A percentile compares a stretch with the other conserved stretches of the same genome.
Conservation (phyloP, 805 yeast genomes). For the Hanseniaspora hatyaiensis region DNA sequence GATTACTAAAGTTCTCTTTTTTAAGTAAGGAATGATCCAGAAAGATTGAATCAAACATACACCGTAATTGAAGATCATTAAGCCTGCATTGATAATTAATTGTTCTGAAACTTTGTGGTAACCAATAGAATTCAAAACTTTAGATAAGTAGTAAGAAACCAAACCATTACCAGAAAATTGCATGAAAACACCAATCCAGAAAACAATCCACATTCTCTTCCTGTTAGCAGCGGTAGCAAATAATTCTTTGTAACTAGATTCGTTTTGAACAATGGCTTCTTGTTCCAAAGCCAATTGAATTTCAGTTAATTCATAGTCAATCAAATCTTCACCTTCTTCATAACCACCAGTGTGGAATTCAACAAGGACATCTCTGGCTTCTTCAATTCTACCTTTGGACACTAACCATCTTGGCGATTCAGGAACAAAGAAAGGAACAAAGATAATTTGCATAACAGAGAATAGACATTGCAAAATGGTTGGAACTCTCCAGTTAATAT, state of each 20-base stretch:
- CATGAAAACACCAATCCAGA: conserved; percentile 30
- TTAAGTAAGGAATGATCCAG: conserved; percentile 25
- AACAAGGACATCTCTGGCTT: conserved; percentile 34
- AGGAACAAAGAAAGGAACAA: conserved; percentile 28
- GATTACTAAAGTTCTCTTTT: conserved; percentile 30
- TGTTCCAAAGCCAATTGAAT: conserved; percentile 32
- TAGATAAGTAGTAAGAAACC: conserved; percentile 39
- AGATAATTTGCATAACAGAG: conserved; percentile 20
- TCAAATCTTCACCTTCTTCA: background rate
- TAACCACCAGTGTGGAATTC: conserved; percentile 10
- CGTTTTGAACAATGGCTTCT: conserved; percentile 29
- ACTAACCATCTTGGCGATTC: conserved; percentile 40
- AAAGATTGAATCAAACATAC: conserved; percentile 27
- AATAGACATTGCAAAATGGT: conserved; percentile 39
- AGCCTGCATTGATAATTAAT: conserved; percentile 40
- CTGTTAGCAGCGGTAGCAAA: conserved; percentile 32
- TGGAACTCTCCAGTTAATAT: conserved; percentile 42
- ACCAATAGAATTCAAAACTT: conserved; percentile 43
- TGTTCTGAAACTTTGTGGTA: conserved; percentile 37
- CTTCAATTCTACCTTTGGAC: conserved; percentile 33
- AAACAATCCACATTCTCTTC: conserved; percentile 32
- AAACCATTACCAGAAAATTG: conserved; percentile 43
- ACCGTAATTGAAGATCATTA: conserved; percentile 37
- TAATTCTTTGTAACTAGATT: conserved; percentile 32
- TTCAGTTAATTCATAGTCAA: conserved; percentile 12